Evolutionary conservation across 2,329 filamentous ascomycete species (phyloP).

Genomic region (Zasmidium cellare): DNA sequence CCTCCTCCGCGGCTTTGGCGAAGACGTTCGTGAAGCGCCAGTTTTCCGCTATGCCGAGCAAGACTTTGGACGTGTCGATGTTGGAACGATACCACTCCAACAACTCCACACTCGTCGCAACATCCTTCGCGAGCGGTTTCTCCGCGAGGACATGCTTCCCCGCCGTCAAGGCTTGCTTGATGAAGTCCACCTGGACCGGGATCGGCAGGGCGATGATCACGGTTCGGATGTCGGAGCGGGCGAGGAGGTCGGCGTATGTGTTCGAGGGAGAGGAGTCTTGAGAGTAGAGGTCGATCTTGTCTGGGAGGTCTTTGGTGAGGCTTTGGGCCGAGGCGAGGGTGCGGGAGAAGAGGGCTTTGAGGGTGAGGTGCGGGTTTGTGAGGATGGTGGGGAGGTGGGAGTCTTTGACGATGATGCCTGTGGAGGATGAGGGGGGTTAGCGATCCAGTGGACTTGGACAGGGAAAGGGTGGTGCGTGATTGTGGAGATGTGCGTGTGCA

Average conservation of each 20-base stretch:
- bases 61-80: conserved; percentile 38
- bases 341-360: conserved; percentile 68
- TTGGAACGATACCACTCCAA: conserved; percentile 48
- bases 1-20: conserved; percentile 50
- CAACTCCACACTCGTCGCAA: conserved; percentile 52
- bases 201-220: conserved; percentile 55
- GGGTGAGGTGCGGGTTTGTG: conserved; percentile 49
- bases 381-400: conserved; percentile 64
- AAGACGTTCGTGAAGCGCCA: conserved; percentile 64
- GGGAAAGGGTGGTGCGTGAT: too few relatives aligned
- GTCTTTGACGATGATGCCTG: conserved; percentile 59
- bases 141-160: conserved; percentile 60
- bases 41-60: conserved; percentile 69
- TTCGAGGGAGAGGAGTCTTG: conserved; percentile 53
- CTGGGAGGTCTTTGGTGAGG: conserved; percentile 41
- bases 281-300: conserved; percentile 57
- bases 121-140: conserved; percentile 56
- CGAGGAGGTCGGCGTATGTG: conserved; percentile 42
- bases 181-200: conserved; percentile 46
- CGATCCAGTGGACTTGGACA: too few relatives aligned
- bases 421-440: too few relatives aligned
- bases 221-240: conserved; percentile 47
- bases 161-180: conserved; percentile 47
- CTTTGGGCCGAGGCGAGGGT: conserved; percentile 58
- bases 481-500: too few relatives aligned